phyloP scores from a whole-genome alignment of 257 asterid genomes.

The Solanum pinnatisectum region DNA sequence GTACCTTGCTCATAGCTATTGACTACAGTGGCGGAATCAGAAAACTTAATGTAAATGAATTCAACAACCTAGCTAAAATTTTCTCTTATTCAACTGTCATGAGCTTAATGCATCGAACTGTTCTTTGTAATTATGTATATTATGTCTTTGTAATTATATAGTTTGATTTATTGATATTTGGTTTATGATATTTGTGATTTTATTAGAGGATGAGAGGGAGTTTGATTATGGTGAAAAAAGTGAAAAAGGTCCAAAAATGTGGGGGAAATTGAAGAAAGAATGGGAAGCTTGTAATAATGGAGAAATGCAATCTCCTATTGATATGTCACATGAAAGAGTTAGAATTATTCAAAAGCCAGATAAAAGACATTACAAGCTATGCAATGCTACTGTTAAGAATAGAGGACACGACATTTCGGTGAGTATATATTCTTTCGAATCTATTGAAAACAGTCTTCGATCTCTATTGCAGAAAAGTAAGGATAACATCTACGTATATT shows the following conservation, averaged over 20 bases:
- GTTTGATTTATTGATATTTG: background rate
- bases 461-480: fast-evolving
- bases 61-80: background rate
- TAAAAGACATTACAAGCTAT: background rate
- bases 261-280: constrained; percentile 7
- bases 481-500: fast-evolving
- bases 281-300: constrained; percentile 7
- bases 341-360: background rate
- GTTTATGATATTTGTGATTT: background rate
- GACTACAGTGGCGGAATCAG: background rate
- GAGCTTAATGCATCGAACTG: background rate
- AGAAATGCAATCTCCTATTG: constrained; percentile 10
- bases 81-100: background rate
- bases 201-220: constrained; percentile 8
- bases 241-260: constrained; percentile 3
- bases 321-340: background rate
- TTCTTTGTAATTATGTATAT: background rate
- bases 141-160: background rate
- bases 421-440: background rate
- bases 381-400: constrained; percentile 9
- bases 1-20: background rate
- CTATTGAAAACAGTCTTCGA: fast-evolving
- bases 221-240: constrained; percentile 3
- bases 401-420: constrained; percentile 13
- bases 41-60: background rate